These are phyloP conservation scores for Eucalyptus polyanthemos DNA, from an alignment of 345 rosid genomes.

Conservation along the genomic window DNA sequence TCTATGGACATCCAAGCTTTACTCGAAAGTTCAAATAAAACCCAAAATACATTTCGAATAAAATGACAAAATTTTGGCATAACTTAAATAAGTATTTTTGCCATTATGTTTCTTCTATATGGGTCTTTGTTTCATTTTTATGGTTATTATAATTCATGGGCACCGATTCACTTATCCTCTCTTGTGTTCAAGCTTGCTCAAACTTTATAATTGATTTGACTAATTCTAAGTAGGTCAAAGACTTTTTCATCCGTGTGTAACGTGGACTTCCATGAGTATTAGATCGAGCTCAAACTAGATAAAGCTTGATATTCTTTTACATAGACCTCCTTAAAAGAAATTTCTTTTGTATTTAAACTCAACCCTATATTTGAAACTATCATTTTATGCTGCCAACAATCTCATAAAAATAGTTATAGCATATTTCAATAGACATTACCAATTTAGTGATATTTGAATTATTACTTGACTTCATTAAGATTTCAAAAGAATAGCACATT, in stretches of 20 bases:
- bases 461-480: background rate
- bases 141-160: no score
- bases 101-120: no score
- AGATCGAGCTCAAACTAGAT: background rate
- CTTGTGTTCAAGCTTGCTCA: background rate
- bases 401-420: background rate
- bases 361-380: background rate
- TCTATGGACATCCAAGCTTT: background rate
- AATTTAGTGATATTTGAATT: background rate
- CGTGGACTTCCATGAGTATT: background rate
- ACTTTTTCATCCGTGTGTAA: rapidly evolving
- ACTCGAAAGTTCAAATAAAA: no score
- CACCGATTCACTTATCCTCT: background rate
- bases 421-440: background rate
- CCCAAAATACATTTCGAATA: background rate
- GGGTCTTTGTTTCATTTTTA: no score
- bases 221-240: background rate
- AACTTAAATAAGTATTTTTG: no score
- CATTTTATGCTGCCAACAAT: background rate
- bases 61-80: background rate
- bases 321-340: background rate
- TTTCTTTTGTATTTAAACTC: background rate
- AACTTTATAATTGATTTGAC: background rate
- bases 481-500: background rate
- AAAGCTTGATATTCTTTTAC: background rate